Evolutionary conservation across 2,329 filamentous ascomycete genomes (phyloP).

Genomic region (Ceratocystis alfenasii): DNA sequence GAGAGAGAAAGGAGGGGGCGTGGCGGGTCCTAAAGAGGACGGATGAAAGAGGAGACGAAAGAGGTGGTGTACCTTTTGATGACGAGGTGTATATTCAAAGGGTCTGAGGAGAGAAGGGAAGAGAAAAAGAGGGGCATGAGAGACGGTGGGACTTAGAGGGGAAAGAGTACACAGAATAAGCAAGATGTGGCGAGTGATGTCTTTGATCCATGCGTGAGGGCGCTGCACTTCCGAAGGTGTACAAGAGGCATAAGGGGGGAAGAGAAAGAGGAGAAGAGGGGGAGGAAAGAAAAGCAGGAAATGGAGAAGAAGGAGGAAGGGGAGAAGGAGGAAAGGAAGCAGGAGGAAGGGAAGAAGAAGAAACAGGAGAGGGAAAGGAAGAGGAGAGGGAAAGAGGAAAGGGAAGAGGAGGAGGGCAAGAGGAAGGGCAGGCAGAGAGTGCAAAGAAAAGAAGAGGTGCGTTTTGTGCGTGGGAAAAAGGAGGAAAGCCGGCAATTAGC

Average conservation of each 20-base stretch:
- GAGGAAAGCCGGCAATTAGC: neutral
- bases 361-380: too few relatives aligned
- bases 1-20: neutral
- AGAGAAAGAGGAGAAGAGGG: neutral
- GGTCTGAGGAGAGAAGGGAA: neutral
- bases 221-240: slow-evolving; percentile 7
- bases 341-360: too few relatives aligned
- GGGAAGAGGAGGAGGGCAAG: too few relatives aligned
- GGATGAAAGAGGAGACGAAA: neutral
- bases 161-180: slow-evolving; percentile 3
- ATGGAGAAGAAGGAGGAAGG: neutral
- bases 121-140: neutral
- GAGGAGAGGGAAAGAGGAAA: too few relatives aligned
- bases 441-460: neutral
- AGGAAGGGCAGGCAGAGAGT: too few relatives aligned
- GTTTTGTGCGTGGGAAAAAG: neutral
- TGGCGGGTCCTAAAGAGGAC: neutral
- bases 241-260: neutral
- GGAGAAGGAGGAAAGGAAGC: too few relatives aligned
- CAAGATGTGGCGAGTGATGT: slow-evolving; percentile 19
- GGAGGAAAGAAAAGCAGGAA: neutral
- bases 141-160: slow-evolving; percentile 4
- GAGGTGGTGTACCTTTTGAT: neutral
- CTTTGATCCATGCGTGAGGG: slow-evolving; percentile 12
- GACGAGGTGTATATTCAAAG: neutral